Percentiles rank a stretch among this genome's conserved stretches.
Evolutionary conservation across 352 stramenopile genomes (phyloP).

Genomic region (Pythium rhizo-oryzae): DNA sequence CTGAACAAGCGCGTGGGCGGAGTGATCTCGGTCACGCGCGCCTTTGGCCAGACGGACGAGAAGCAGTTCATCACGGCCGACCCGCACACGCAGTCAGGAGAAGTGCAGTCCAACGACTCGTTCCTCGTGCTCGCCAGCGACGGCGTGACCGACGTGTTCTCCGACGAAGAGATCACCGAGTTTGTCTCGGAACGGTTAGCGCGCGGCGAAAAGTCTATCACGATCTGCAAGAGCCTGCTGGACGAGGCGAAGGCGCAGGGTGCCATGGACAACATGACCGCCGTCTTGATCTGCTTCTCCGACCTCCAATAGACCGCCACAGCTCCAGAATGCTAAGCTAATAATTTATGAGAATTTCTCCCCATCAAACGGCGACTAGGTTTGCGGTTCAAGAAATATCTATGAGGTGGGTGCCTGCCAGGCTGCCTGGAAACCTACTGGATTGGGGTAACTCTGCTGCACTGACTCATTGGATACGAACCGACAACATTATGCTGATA

Average conservation of each 20-base stretch:
- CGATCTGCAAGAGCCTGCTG: conserved; percentile 65
- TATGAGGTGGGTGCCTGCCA: neutral
- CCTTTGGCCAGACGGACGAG: conserved; percentile 79
- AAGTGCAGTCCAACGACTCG: conserved; percentile 46
- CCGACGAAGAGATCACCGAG: conserved; percentile 66
- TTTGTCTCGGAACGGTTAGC: conserved; percentile 56
- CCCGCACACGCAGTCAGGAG: conserved; percentile 62
- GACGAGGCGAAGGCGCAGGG: conserved; percentile 68
- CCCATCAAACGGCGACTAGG: too few relatives aligned
- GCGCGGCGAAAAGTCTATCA: conserved; percentile 49
- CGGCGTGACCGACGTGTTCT: conserved; percentile 76
- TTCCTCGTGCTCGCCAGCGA: conserved; percentile 85
- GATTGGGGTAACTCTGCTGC: neutral
- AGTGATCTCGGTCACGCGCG: conserved; percentile 70
- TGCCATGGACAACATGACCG: conserved; percentile 86
- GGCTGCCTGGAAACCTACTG: neutral
- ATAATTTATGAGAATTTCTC: conserved; percentile 24
- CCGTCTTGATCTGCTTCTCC: conserved; percentile 72
- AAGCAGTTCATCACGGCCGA: conserved; percentile 79
- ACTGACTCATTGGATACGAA: neutral
- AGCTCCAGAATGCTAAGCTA: conserved; percentile 26
- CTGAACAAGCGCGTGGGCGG: conserved; percentile 82
- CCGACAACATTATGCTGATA: neutral
- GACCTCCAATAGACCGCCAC: conserved; percentile 14
- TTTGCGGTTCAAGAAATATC: neutral